Base-by-base conservation (phyloP, 768 basidiomycete species). In the Pleurotus giganteus region DNA sequence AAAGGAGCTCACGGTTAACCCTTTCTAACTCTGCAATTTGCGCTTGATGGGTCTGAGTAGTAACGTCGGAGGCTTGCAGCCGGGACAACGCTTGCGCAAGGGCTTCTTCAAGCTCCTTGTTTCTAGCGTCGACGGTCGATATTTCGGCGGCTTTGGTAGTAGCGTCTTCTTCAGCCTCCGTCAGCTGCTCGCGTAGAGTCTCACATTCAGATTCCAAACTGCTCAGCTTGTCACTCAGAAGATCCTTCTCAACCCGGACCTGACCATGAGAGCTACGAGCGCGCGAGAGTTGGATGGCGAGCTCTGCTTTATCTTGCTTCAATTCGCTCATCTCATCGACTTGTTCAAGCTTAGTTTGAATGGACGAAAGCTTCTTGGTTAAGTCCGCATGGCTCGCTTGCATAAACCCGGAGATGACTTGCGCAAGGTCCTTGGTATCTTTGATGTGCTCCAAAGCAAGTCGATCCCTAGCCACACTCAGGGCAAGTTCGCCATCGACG, bases 231-330 rank as follows among this genome's bases (percentile, higher is more conserved):
- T 91, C 88, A 19, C 63, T 69, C 43, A 91, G 66, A 32, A 81
- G 71, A 46, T 92, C 91, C 70, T 91, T 94, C 74, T 94, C 91
- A 12, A 89, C 89, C 13, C 88, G 83, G 4, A 88, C 79, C 63
- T 89, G 86, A 0, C 89, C 89, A 61, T 90, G 85, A 12, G 84
- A 83, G 19, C 84, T 82, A 51, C 89, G 86, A 47, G 91, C 87
- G 69, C 89, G 90, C 11, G 83, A 80, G 9, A 93, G 62, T 61
- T 91, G 86, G 29, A 84, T 72, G 62, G 91, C 89, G 46, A 83
- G 75, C 5, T 92, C 90, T 6, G 79, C 72, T 65, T 89, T 91
- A 15, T 74, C 61, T 57, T 80, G 82, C 41, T 84, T 82, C 54
- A 89, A 73, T 51, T 92, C 89, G 8, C 91, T 88, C 26, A 85